Evolutionary conservation across 176 grass and related monocot species (phyloP).

Genomic region (Rhynchospora tenuis): DNA sequence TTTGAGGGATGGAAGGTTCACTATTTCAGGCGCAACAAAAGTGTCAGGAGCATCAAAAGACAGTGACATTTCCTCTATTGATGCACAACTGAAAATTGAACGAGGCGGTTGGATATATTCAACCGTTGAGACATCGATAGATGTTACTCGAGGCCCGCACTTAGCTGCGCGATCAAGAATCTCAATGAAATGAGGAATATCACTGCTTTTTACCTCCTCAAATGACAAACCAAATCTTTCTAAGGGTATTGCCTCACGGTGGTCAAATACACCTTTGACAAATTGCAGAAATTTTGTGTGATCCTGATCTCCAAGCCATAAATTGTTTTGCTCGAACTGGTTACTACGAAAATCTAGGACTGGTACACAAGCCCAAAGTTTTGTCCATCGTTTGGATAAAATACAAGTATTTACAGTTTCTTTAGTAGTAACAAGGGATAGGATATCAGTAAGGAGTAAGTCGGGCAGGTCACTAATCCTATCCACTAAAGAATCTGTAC

Average conservation of each 20-base stretch:
- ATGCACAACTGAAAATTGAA: background rate
- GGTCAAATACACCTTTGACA: background rate
- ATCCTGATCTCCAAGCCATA: background rate
- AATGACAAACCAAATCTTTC: background rate
- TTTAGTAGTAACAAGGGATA: background rate
- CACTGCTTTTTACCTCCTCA: background rate
- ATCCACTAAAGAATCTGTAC: background rate
- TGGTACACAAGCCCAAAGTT: background rate
- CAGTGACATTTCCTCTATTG: background rate
- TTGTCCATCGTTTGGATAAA: constrained; percentile 3
- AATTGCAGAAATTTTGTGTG: background rate
- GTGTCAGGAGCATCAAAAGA: constrained; percentile 1
- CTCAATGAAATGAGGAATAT: background rate
- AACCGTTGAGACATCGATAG: background rate
- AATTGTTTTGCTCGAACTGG: background rate
- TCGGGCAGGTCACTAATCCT: background rate
- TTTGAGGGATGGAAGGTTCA: background rate
- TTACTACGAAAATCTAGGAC: background rate
- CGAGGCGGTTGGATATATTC: background rate
- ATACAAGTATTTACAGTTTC: background rate
- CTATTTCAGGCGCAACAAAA: background rate
- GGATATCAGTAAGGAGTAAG: background rate
- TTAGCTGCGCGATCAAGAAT: background rate
- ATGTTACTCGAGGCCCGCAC: background rate
- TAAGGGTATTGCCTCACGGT: background rate